A percentile compares a stretch with the other conserved stretches of the same genome.
These are phyloP conservation scores for Helotiales sp. DNA, from an alignment of 2,329 filamentous ascomycete species.

Conservation along the genomic window DNA sequence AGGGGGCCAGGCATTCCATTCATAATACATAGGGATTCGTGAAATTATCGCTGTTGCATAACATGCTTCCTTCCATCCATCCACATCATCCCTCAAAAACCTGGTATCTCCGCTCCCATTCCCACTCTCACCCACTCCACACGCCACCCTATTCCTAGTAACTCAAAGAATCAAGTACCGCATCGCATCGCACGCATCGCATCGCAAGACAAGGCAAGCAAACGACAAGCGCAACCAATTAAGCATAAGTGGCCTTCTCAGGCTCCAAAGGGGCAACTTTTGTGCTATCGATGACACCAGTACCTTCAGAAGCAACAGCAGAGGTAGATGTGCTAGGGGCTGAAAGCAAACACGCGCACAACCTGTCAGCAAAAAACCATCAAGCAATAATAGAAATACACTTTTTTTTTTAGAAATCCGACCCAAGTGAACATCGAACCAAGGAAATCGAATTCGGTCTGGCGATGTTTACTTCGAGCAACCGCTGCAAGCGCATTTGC, in stretches of 20 bases:
- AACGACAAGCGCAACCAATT: constrained; percentile 21
- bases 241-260: constrained; percentile 37
- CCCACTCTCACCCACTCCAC: not conserved
- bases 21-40: not conserved
- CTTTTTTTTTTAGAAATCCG: not conserved
- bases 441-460: constrained; percentile 19
- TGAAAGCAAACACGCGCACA: constrained; percentile 29
- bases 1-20: constrained; percentile 2
- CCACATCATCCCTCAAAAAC: not conserved
- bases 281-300: constrained; percentile 35
- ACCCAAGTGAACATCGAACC: not conserved
- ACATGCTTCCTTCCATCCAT: not conserved
- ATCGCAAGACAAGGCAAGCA: constrained; percentile 11
- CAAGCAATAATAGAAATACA: constrained; percentile 32
- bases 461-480: constrained; percentile 34
- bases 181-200: constrained; percentile 14
- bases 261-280: constrained; percentile 40
- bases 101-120: not conserved
- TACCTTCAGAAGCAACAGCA: constrained; percentile 30
- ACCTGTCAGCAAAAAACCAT: constrained; percentile 33
- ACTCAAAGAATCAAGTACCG: not conserved
- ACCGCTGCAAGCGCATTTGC: constrained; percentile 46
- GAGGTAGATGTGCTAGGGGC: constrained; percentile 27
- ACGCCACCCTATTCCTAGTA: not conserved
- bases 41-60: not conserved